A percentile compares a stretch with the other conserved stretches of the same genome.
Evolutionary conservation across 2,329 filamentous ascomycete genomes (phyloP).

Genomic region (Xylaria sp.): DNA sequence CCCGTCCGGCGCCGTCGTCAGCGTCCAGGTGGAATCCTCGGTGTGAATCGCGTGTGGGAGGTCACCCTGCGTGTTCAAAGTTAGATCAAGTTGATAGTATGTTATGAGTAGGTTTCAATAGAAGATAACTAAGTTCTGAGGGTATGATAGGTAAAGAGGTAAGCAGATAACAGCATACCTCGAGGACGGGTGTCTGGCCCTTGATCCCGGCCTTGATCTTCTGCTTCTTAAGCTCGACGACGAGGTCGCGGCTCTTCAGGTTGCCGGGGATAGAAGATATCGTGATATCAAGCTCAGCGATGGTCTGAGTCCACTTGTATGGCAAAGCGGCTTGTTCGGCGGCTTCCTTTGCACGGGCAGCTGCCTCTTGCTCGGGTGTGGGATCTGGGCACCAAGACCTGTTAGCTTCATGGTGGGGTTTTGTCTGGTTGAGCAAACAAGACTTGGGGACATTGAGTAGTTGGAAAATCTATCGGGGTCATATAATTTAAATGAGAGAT

Average conservation of each 20-base stretch:
- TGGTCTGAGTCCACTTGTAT: slow-evolving; percentile 97
- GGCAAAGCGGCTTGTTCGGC: slow-evolving; percentile 91
- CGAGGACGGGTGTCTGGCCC: slow-evolving; percentile 85
- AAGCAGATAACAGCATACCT: slow-evolving; percentile 63
- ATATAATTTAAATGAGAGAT: not conserved
- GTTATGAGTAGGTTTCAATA: too few species aligned
- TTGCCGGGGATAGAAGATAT: slow-evolving; percentile 79
- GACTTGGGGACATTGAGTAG: slow-evolving; percentile 4
- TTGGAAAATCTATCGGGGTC: not conserved
- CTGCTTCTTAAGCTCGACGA: slow-evolving; percentile 83
- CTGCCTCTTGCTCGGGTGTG: slow-evolving; percentile 66
- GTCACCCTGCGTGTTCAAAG: slow-evolving; percentile 71
- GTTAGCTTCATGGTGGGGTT: slow-evolving; percentile 31
- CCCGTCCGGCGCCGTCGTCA: slow-evolving; percentile 77
- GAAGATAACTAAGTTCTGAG: too few species aligned
- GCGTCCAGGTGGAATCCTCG: slow-evolving; percentile 96
- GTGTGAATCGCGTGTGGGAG: slow-evolving; percentile 81
- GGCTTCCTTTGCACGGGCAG: slow-evolving; percentile 75
- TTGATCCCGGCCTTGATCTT: slow-evolving; percentile 85
- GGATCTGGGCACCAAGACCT: slow-evolving; percentile 55
- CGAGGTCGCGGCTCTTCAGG: slow-evolving; percentile 84
- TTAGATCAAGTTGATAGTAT: not conserved
- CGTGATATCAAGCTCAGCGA: slow-evolving; percentile 85
- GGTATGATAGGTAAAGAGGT: not conserved
- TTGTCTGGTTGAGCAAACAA: slow-evolving; percentile 12